Evolutionary conservation across 176 grass and related monocot genomes (phyloP).

Genomic region (Avena sativa): DNA sequence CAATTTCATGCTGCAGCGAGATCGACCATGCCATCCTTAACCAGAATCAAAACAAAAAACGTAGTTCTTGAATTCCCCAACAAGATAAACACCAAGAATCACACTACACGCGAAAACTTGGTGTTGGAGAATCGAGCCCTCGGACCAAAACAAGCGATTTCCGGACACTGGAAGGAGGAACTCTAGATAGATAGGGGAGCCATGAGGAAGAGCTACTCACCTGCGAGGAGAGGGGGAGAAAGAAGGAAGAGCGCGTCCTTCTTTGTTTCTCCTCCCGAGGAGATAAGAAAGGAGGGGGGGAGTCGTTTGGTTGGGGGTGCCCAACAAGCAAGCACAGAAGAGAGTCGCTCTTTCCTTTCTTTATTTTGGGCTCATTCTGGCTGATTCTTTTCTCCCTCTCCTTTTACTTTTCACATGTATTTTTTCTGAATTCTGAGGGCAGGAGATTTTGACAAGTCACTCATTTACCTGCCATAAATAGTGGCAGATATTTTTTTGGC

Average conservation of each 20-base stretch:
- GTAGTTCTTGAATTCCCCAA: not conserved
- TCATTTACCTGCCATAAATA: conserved; percentile 11
- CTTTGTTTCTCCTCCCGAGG: conserved; percentile 29
- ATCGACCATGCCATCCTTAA: not conserved
- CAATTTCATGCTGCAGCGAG: not conserved
- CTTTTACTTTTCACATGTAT: not conserved
- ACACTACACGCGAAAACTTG: not conserved
- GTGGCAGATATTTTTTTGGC: conserved; percentile 38
- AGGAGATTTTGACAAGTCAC: conserved; percentile 15
- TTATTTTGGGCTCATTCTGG: conserved; percentile 24
- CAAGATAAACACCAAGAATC: conserved; percentile 15
- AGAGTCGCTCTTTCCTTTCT: conserved; percentile 11
- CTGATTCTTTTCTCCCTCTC: conserved; percentile 28
- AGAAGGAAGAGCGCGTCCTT: conserved; percentile 8
- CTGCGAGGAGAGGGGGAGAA: conserved; percentile 32
- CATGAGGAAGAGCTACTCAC: conserved; percentile 33
- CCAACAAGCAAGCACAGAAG: conserved; percentile 34
- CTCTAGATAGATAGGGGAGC: not conserved
- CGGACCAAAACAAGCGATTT: not conserved
- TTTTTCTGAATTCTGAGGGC: conserved; percentile 36
- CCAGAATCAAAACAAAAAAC: conserved; percentile 11
- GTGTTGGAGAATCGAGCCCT: not conserved
- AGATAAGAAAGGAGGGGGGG: conserved; percentile 39
- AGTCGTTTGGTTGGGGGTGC: conserved; percentile 18
- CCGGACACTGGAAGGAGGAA: conserved; percentile 13